Evolutionary conservation across 2,329 filamentous ascomycete genomes (phyloP).

Genomic region (Penicillium hesseltinei): DNA sequence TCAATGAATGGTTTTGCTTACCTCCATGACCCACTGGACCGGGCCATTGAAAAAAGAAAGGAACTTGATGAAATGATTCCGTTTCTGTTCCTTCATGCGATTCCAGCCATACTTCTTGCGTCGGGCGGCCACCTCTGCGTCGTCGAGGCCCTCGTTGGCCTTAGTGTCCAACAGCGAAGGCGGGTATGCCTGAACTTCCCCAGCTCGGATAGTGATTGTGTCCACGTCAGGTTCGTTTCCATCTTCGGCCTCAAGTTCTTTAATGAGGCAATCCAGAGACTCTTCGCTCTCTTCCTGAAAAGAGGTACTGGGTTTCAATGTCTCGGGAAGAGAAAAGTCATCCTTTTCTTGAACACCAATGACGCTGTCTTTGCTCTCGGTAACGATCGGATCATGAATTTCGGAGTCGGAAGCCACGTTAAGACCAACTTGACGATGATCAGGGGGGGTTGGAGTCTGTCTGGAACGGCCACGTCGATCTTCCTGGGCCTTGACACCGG

Average conservation of each 20-base stretch:
- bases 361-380: not conserved
- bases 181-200: constrained; percentile 60
- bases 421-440: not conserved
- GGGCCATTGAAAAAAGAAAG: constrained; percentile 78
- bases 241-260: constrained; percentile 81
- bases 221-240: constrained; percentile 65
- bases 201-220: constrained; percentile 53
- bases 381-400: not conserved
- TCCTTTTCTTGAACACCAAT: not conserved
- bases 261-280: constrained; percentile 82
- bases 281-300: constrained; percentile 53
- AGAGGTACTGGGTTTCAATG: not conserved
- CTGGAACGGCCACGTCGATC: not conserved
- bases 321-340: not conserved
- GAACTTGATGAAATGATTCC: constrained; percentile 82
- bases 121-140: constrained; percentile 62
- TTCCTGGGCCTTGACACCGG: not conserved
- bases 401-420: not conserved
- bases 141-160: constrained; percentile 68
- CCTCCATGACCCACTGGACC: constrained; percentile 94
- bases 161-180: constrained; percentile 78
- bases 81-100: constrained; percentile 88
- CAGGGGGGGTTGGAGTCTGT: not conserved
- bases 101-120: constrained; percentile 78
- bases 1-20: constrained; percentile 39